phyloP scores from a whole-genome alignment of 192 early-diverging fungal genomes.

The Lunasporangiospora selenospora region DNA sequence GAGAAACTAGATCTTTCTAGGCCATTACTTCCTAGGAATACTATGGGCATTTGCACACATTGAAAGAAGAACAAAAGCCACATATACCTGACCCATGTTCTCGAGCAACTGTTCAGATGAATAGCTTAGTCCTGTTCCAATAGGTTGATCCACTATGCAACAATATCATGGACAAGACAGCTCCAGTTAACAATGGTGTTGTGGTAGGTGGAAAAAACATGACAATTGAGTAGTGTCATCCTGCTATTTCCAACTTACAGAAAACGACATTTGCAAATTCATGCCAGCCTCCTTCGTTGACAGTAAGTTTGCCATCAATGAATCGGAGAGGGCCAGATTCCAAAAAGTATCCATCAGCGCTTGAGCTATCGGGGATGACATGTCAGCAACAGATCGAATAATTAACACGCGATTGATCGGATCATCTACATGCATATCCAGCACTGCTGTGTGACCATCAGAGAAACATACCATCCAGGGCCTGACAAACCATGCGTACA shows the following conservation, averaged over 20 bases:
- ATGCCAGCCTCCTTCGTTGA: conserved; percentile 61
- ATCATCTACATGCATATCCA: background rate
- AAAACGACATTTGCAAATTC: conserved; percentile 65
- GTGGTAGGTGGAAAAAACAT: background rate
- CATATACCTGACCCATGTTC: conserved; percentile 56
- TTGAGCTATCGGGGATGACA: conserved; percentile 18
- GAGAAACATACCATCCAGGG: conserved; percentile 28
- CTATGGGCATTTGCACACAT: background rate
- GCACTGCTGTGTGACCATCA: background rate
- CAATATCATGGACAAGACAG: too few relatives aligned
- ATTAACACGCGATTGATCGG: background rate
- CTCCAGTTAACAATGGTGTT: too few relatives aligned
- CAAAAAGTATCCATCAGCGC: conserved; percentile 72
- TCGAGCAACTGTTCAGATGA: conserved; percentile 43
- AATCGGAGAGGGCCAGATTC: conserved; percentile 64
- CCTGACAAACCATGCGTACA: conserved; percentile 12
- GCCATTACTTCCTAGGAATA: background rate
- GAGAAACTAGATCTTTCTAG: background rate
- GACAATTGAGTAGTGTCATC: background rate
- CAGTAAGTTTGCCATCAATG: conserved; percentile 40
- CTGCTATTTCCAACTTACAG: conserved; percentile 37
- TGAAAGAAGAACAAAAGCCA: conserved; percentile 3
- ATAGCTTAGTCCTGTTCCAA: conserved; percentile 69
- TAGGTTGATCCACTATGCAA: conserved; percentile 65
- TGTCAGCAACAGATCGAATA: background rate